Evolutionary conservation across 805 yeast species (phyloP).

Genomic region (Peterozyma toletana): DNA sequence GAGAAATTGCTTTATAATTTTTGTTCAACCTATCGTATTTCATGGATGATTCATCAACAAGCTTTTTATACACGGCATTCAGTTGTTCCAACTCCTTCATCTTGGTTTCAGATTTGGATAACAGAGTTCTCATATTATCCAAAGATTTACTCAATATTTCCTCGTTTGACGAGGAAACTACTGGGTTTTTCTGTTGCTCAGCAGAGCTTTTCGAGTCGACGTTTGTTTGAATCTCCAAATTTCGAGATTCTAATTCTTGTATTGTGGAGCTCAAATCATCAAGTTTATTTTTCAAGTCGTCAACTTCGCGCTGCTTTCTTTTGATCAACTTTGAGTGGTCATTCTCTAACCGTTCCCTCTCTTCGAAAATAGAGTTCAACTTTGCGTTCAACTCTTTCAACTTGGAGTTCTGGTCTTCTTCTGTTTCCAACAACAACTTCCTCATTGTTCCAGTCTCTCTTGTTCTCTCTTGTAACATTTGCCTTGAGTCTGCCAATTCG

Average conservation of each 20-base stretch:
- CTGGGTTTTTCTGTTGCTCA: too few species aligned
- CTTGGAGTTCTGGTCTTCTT: conserved; percentile 45
- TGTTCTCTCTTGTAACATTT: conserved; percentile 70
- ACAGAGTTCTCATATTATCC: conserved; percentile 37
- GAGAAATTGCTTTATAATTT: conserved; percentile 58
- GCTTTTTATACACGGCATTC: conserved; percentile 44
- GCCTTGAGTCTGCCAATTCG: conserved; percentile 71
- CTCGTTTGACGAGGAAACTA: neutral
- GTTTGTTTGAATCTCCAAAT: conserved; percentile 12
- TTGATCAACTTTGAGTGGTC: conserved; percentile 41
- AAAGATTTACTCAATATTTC: conserved; percentile 1
- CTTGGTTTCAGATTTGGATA: conserved; percentile 42
- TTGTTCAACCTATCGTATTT: conserved; percentile 66
- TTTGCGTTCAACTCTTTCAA: conserved; percentile 50
- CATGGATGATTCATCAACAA: conserved; percentile 61
- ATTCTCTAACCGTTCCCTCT: conserved; percentile 51
- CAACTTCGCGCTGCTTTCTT: conserved; percentile 58
- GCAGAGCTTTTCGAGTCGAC: neutral
- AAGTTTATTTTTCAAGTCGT: conserved; percentile 46
- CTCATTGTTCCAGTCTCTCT: conserved; percentile 73
- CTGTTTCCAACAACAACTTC: conserved; percentile 59
- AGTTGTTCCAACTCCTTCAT: conserved; percentile 48
- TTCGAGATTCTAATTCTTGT: conserved; percentile 18
- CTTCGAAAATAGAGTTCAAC: conserved; percentile 46
- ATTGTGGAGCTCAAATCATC: conserved; percentile 24